These are phyloP conservation scores for Arabis hirsuta DNA, from an alignment of 345 rosid species.

Conservation along the genomic window DNA sequence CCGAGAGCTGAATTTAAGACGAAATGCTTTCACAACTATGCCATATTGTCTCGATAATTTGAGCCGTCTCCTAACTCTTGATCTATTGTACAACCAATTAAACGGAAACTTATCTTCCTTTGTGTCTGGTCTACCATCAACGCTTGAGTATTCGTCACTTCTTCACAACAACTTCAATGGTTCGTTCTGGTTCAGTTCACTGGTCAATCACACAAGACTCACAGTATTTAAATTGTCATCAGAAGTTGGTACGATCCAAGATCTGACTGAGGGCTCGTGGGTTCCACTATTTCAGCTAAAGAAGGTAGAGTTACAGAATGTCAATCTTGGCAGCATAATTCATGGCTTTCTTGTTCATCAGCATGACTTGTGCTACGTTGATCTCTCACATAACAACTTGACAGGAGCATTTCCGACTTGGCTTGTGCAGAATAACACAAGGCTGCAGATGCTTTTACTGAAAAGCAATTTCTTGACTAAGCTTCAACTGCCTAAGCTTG, in stretches of 20 bases:
- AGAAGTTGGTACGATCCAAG: constrained; percentile 19
- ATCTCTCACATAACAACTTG: constrained; percentile 32
- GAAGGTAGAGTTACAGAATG: constrained; percentile 15
- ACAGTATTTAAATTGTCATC: constrained; percentile 32
- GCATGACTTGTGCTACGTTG: constrained; percentile 29
- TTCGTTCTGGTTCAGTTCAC: constrained; percentile 31
- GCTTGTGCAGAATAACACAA: constrained; percentile 37
- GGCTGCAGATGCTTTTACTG: constrained; percentile 22
- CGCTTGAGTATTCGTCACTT: constrained; percentile 34
- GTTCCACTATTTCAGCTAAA: constrained; percentile 35
- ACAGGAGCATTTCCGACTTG: constrained; percentile 35
- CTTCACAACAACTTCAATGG: constrained; percentile 34
- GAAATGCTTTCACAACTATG: constrained; percentile 19
- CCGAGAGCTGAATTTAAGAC: constrained; percentile 36
- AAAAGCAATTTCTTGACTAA: constrained; percentile 24
- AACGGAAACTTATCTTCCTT: constrained; percentile 34
- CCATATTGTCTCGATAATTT: constrained; percentile 29
- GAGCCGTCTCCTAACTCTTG: constrained; percentile 32
- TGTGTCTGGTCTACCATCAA: constrained; percentile 13
- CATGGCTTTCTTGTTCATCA: constrained; percentile 29
- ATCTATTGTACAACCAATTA: constrained; percentile 37
- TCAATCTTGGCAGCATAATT: constrained; percentile 23
- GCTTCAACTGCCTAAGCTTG: constrained; percentile 24
- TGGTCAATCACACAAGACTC: constrained; percentile 36
- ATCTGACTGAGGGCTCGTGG: constrained; percentile 27